Percentiles rank a stretch among this genome's conserved stretches.
Conservation (phyloP, 106 monocot genomes). For the Dioscorea zingiberensis region DNA sequence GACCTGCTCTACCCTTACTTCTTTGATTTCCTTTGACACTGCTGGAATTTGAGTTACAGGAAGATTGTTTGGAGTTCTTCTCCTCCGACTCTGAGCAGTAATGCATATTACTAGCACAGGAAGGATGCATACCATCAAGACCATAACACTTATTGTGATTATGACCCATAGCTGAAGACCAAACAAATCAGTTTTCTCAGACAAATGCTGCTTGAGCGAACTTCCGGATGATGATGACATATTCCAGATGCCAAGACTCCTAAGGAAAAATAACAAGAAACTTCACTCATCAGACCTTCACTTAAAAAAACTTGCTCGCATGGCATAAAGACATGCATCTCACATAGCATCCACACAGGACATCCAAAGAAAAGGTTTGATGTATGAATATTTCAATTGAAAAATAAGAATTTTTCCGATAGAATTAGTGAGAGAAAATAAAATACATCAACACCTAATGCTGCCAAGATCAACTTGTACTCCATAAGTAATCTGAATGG, state of each 20-base stretch:
- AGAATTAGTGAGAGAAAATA: too few species aligned
- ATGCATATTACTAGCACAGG: constrained; percentile 18
- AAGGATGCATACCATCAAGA: constrained; percentile 13
- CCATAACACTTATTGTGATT: constrained; percentile 33
- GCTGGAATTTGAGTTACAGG: constrained; percentile 24
- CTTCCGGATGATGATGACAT: constrained; percentile 33
- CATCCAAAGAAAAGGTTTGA: too few species aligned
- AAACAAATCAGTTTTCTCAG: constrained; percentile 36
- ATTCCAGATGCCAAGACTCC: constrained; percentile 12
- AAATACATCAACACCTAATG: too few species aligned
- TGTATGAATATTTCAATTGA: too few species aligned
- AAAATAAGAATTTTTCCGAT: too few species aligned
- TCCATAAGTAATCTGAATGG: too few species aligned
- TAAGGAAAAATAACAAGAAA: neutral
- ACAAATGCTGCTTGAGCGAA: constrained; percentile 32
- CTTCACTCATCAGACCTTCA: too few species aligned
- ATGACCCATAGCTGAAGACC: constrained; percentile 63
- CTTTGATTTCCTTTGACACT: constrained; percentile 39
- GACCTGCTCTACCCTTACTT: constrained; percentile 20
- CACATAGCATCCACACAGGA: too few species aligned
- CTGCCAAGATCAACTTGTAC: too few species aligned
- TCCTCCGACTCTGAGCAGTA: constrained; percentile 16
- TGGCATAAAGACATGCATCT: too few species aligned
- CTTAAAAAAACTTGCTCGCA: too few species aligned
- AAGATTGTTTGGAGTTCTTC: constrained; percentile 1